phyloP scores from a whole-genome alignment of 352 stramenopile species.

The Globisporangium polare region DNA sequence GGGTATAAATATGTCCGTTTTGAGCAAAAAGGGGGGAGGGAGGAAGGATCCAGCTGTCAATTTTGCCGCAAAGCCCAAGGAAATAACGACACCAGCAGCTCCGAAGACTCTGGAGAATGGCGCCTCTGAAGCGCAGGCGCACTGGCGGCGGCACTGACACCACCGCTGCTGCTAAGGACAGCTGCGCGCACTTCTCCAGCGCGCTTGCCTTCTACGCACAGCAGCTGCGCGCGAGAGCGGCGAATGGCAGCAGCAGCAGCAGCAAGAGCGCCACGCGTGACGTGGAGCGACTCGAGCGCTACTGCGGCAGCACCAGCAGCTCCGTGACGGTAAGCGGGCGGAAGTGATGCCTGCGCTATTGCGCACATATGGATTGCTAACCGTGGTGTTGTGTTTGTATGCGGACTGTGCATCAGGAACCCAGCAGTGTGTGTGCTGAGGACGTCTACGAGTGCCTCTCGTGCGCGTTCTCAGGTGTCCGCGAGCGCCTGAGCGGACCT shows the following conservation, averaged over 20 bases:
- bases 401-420: not conserved
- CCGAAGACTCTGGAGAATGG: too few species aligned
- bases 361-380: too few species aligned
- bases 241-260: not conserved
- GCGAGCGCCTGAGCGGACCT: constrained; percentile 27
- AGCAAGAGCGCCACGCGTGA: not conserved
- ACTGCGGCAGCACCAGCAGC: not conserved
- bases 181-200: constrained; percentile 3
- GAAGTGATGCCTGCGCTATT: too few species aligned
- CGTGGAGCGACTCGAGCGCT: not conserved
- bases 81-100: not conserved
- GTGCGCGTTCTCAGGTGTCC: constrained; percentile 40
- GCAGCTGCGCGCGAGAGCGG: not conserved
- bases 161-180: not conserved
- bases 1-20: too few species aligned
- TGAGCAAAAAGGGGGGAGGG: too few species aligned
- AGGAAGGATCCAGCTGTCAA: not conserved
- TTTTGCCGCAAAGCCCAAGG: too few species aligned
- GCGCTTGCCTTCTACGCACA: not conserved
- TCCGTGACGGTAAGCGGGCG: not conserved
- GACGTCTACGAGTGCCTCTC: constrained; percentile 48
- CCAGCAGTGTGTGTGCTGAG: not conserved
- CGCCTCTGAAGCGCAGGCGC: constrained; percentile 9
- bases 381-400: not conserved
- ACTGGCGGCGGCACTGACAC: not conserved